A percentile compares a stretch with the other conserved stretches of the same genome.
These are phyloP conservation scores for Tetrapisispora fleetii DNA, from an alignment of 805 yeast genomes.

Conservation along the genomic window DNA sequence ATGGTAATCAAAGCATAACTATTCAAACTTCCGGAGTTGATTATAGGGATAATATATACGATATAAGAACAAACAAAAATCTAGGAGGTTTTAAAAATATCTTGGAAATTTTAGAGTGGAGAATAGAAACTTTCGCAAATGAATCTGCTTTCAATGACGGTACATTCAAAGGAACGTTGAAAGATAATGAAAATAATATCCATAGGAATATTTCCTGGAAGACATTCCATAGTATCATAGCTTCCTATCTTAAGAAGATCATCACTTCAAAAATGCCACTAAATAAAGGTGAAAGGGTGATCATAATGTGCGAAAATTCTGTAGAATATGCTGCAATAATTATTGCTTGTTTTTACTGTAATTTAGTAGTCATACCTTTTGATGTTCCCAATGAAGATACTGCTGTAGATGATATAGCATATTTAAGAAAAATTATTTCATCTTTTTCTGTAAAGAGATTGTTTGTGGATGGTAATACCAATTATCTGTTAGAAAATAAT, in stretches of 20 bases:
- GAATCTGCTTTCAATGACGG: constrained; percentile 57
- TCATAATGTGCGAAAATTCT: constrained; percentile 75
- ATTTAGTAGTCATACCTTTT: constrained; percentile 52
- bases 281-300: constrained; percentile 60
- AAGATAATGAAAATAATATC: constrained; percentile 30
- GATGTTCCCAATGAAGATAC: constrained; percentile 62
- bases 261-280: constrained; percentile 53
- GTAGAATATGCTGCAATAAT: constrained; percentile 80
- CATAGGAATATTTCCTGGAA: constrained; percentile 63
- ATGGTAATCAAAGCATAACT: constrained; percentile 2
- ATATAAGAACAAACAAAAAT: constrained; percentile 66
- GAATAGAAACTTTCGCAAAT: constrained; percentile 67
- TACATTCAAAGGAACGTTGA: constrained; percentile 26
- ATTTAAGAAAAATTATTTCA: constrained; percentile 52
- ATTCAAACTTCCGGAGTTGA: constrained; percentile 78
- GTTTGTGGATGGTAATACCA: constrained; percentile 48
- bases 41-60: constrained; percentile 62
- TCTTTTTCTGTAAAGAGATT: constrained; percentile 65
- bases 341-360: constrained; percentile 78
- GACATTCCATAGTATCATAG: constrained; percentile 65
- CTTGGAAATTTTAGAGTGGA: constrained; percentile 65
- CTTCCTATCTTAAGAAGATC: constrained; percentile 64
- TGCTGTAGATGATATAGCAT: constrained; percentile 63
- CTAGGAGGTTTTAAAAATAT: constrained; percentile 64
- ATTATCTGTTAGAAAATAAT: constrained; percentile 18